Conservation (phyloP, 345 rosid genomes). For the Cardamine occulta region DNA sequence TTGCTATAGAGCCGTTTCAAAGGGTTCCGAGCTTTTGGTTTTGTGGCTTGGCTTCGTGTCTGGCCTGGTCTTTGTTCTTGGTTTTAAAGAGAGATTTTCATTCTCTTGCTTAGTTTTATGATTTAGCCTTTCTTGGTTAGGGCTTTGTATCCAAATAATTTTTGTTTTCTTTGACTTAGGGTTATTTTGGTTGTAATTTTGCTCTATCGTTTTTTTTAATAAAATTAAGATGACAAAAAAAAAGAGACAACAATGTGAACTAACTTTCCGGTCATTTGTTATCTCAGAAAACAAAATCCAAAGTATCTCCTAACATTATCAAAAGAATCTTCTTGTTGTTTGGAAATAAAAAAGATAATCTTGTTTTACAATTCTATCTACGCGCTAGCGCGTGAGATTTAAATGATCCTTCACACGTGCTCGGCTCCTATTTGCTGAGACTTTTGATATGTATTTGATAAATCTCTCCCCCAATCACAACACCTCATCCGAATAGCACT, state of each 20-base stretch:
- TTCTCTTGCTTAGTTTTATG: no score
- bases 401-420: conserved; percentile 23
- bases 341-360: conserved; percentile 8
- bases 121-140: no score
- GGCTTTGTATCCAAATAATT: no score
- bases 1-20: no score
- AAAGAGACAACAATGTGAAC: conserved; percentile 20
- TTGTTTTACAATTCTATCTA: conserved; percentile 28
- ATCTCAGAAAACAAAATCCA: conserved; percentile 6
- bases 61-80: no score
- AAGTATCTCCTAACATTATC: not conserved
- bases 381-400: conserved; percentile 29
- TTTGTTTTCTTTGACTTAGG: no score
- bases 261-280: not conserved
- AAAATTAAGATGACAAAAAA: no score
- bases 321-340: conserved; percentile 38
- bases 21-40: no score
- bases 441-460: not conserved
- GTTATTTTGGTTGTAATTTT: no score
- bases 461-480: conserved; percentile 8
- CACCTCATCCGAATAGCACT: conserved; percentile 27
- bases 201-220: no score
- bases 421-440: conserved; percentile 1
- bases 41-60: no score
- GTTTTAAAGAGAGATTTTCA: no score